Conservation (phyloP, 2,329 filamentous ascomycete species). For the Verticillium dahliae region DNA sequence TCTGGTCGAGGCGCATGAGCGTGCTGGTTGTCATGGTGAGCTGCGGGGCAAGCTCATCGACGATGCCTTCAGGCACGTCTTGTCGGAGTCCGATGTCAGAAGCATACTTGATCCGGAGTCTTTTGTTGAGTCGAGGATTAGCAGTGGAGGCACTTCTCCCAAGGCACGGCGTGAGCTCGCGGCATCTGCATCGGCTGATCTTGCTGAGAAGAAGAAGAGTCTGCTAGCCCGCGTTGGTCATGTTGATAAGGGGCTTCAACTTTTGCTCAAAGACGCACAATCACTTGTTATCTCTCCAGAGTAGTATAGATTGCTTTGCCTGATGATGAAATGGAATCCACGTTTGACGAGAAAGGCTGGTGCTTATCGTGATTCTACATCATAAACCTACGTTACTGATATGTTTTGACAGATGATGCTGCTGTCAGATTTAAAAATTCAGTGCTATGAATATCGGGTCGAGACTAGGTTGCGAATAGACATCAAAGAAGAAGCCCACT, state of each 20-base stretch:
- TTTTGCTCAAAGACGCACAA: not conserved
- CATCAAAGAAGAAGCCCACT: too few species aligned
- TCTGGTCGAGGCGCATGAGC: slow-evolving; percentile 1
- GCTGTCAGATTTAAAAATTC: too few species aligned
- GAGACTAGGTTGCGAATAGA: too few species aligned
- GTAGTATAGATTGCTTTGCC: too few species aligned
- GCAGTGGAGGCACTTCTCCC: not conserved
- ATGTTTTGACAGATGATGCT: too few species aligned
- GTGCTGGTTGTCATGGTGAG: not conserved
- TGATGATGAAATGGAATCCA: too few species aligned
- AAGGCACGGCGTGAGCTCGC: not conserved
- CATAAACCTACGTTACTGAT: too few species aligned
- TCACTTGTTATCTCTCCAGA: not conserved
- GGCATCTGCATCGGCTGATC: not conserved
- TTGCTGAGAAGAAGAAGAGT: not conserved
- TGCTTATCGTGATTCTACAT: too few species aligned
- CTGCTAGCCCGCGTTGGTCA: not conserved
- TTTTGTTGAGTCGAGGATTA: not conserved
- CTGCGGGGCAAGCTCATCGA: not conserved
- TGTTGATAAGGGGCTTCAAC: not conserved
- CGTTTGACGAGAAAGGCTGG: too few species aligned
- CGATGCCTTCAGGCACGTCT: not conserved
- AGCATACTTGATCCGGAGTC: not conserved
- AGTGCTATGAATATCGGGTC: too few species aligned
- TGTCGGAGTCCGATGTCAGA: not conserved